Conservation (phyloP, 306 rosid species). For the Mimosa bimucronata region DNA sequence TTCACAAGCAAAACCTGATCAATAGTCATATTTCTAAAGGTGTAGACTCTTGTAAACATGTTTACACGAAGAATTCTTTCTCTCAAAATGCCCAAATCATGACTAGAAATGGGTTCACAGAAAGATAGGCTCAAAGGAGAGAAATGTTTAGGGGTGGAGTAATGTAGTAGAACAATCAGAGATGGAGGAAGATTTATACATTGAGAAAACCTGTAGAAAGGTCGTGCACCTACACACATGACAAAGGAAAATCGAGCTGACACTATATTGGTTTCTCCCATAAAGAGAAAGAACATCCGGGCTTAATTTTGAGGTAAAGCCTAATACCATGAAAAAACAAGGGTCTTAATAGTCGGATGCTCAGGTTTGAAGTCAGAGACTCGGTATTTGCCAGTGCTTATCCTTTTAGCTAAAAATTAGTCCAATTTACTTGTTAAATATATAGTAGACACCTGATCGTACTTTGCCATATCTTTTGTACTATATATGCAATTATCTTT, state of each 20-base stretch:
- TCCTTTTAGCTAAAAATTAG: background rate
- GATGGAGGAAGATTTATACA: background rate
- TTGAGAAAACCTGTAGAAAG: background rate
- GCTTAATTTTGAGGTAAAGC: background rate
- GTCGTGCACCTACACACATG: background rate
- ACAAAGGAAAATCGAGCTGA: background rate
- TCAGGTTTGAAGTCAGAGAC: background rate
- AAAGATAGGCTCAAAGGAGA: background rate
- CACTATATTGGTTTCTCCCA: background rate
- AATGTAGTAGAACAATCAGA: background rate
- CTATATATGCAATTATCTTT: background rate
- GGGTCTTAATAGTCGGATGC: background rate
- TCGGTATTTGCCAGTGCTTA: background rate
- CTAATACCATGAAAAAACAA: background rate
- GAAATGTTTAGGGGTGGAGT: background rate
- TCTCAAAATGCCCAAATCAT: background rate
- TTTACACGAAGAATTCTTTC: background rate
- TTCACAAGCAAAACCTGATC: constrained; percentile 11
- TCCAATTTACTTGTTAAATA: background rate
- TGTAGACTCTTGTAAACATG: background rate
- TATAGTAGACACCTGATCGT: background rate
- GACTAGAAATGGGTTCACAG: background rate
- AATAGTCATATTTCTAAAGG: background rate
- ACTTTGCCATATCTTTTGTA: background rate
- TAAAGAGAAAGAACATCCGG: background rate